These are phyloP conservation scores for Bisporella sp. DNA, from an alignment of 2,329 filamentous ascomycete species.

Conservation along the genomic window DNA sequence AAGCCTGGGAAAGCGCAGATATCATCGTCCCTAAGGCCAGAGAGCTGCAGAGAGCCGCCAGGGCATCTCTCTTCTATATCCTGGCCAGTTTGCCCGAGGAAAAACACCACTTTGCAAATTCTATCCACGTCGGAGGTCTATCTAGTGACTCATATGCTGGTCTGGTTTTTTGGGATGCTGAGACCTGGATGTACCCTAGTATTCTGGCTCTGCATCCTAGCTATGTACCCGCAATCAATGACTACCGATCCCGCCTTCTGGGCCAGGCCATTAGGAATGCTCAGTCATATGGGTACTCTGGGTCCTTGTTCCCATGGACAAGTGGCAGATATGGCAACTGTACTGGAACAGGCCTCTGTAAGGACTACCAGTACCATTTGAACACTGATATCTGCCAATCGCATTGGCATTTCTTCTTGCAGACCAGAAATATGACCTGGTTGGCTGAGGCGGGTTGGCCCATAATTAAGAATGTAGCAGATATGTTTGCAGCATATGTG, in stretches of 20 bases:
- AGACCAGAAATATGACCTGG: constrained; percentile 5
- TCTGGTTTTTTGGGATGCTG: constrained; percentile 29
- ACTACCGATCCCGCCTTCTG: constrained; percentile 50
- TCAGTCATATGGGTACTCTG: constrained; percentile 4
- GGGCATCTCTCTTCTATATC: constrained; percentile 32
- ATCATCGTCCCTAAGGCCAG: constrained; percentile 44
- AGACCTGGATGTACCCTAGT: constrained; percentile 36
- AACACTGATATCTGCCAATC: constrained; percentile 12
- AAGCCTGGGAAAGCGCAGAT: constrained; percentile 23
- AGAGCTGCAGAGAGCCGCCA: constrained; percentile 39
- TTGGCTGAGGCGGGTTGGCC: constrained; percentile 10
- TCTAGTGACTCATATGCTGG: constrained; percentile 59
- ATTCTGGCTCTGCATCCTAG: constrained; percentile 53
- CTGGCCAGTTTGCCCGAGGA: constrained; percentile 36
- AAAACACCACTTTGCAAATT: constrained; percentile 50
- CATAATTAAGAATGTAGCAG: constrained; percentile 7
- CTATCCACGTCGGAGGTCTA: constrained; percentile 56
- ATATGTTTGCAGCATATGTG: constrained; percentile 4
- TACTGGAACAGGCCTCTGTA: constrained; percentile 11
- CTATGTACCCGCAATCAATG: constrained; percentile 52
- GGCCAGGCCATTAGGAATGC: constrained; percentile 16
- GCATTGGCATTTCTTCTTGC: constrained; percentile 2
- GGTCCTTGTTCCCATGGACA: constrained; percentile 13
- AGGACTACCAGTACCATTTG: constrained; percentile 17
- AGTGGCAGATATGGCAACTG: constrained; percentile 14